Conservation (phyloP, 441 rosid species). For the Corymbia citriodora region DNA sequence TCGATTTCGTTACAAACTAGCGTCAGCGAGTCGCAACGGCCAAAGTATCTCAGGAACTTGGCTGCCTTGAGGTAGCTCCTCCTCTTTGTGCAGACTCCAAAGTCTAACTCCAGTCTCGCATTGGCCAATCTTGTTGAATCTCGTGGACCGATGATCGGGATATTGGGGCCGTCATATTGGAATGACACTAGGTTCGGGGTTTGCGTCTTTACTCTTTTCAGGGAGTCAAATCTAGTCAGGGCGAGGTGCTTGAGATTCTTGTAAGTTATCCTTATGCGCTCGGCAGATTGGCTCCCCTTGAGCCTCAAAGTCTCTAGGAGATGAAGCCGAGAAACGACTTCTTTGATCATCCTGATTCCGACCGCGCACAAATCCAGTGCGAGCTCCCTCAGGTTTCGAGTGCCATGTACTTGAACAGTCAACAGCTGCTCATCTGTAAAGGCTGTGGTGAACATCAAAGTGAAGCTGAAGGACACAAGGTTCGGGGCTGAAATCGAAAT, state of each 20-base stretch:
- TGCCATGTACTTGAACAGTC: not conserved
- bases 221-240: not conserved
- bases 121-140: not conserved
- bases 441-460: rapidly evolving
- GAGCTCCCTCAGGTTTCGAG: not conserved
- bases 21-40: not conserved
- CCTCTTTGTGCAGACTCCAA: not conserved
- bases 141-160: not conserved
- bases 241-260: not conserved
- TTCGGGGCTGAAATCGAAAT: not conserved
- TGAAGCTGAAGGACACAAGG: not conserved
- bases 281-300: not conserved
- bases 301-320: not conserved
- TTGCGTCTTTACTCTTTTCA: not conserved
- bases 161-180: not conserved
- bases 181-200: not conserved
- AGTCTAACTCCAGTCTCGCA: not conserved
- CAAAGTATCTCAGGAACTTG: not conserved
- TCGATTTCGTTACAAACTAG: not conserved
- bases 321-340: not conserved
- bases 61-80: not conserved
- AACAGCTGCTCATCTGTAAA: not conserved
- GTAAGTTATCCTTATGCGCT: not conserved
- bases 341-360: not conserved
- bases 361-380: not conserved